These are phyloP conservation scores for Letharia lupina DNA, from an alignment of 495 filamentous ascomycete genomes.

Conservation along the genomic window DNA sequence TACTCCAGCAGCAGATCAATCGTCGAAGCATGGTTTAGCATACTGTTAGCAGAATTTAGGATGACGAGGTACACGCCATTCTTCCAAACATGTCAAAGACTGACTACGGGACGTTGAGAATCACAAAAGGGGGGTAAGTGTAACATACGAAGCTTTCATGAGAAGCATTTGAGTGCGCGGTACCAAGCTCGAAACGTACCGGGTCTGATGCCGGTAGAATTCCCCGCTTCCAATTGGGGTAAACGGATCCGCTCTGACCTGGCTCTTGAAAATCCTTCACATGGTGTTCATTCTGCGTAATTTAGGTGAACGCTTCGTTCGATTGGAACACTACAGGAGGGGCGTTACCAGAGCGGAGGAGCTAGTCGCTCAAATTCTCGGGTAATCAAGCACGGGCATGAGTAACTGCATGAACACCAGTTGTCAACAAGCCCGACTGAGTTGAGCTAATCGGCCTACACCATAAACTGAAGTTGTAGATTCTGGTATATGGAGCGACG, in stretches of 20 bases:
- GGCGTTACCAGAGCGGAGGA: not conserved
- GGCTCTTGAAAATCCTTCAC: not conserved
- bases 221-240: not conserved
- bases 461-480: not conserved
- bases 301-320: not conserved
- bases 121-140: too few species aligned
- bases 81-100: too few species aligned
- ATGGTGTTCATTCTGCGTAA: not conserved
- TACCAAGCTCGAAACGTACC: not conserved
- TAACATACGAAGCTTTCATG: too few species aligned
- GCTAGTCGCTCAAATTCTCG: not conserved
- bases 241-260: not conserved
- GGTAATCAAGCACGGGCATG: too few species aligned
- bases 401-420: not conserved
- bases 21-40: too few species aligned
- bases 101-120: too few species aligned
- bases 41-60: too few species aligned
- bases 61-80: too few species aligned
- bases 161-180: too few species aligned
- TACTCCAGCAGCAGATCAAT: too few species aligned
- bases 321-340: not conserved
- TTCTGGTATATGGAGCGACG: not conserved
- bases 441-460: not conserved
- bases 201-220: not conserved
- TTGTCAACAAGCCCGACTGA: not conserved